These are phyloP conservation scores for Pigoraptor vietnamica DNA, from an alignment of 78 protist species.

Conservation along the genomic window DNA sequence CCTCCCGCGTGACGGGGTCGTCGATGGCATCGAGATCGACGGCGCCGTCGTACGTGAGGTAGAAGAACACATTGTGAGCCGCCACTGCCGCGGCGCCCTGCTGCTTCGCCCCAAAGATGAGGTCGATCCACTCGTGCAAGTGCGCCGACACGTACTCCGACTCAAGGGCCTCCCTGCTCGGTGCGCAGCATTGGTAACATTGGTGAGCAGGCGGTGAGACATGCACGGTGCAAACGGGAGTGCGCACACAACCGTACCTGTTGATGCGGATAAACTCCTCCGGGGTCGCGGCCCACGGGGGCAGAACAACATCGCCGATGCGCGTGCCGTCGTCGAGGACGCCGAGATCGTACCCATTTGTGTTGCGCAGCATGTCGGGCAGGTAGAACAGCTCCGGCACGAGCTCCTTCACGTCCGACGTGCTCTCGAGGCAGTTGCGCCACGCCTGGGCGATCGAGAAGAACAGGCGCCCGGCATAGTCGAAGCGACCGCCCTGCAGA, in stretches of 20 bases:
- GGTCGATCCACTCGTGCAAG: conserved; percentile 93
- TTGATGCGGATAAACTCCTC: conserved; percentile 64
- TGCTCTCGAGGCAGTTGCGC: conserved; percentile 24
- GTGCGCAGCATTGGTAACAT: no score
- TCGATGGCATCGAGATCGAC: conserved; percentile 52
- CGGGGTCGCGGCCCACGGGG: conserved; percentile 94
- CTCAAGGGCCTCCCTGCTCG: conserved; percentile 87
- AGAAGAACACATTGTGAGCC: conserved; percentile 82
- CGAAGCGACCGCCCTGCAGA: conserved; percentile 89
- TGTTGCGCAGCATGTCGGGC: conserved; percentile 79
- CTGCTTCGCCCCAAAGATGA: conserved; percentile 90
- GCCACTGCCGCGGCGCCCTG: conserved; percentile 78
- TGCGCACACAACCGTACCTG: neutral
- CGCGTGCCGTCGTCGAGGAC: conserved; percentile 29
- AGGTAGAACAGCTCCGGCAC: conserved; percentile 87
- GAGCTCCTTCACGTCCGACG: conserved; percentile 87
- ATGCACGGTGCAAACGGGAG: no score
- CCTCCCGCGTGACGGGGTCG: conserved; percentile 31
- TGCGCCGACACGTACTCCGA: conserved; percentile 74
- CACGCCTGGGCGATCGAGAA: conserved; percentile 61
- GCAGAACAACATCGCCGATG: conserved; percentile 79
- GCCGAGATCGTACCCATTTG: conserved; percentile 71
- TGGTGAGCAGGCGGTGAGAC: no score
- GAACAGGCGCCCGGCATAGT: conserved; percentile 94
- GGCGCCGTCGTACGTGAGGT: conserved; percentile 78